Evolutionary conservation across 306 rosid genomes (phyloP).

Genomic region (Casuarina cunninghamiana): DNA sequence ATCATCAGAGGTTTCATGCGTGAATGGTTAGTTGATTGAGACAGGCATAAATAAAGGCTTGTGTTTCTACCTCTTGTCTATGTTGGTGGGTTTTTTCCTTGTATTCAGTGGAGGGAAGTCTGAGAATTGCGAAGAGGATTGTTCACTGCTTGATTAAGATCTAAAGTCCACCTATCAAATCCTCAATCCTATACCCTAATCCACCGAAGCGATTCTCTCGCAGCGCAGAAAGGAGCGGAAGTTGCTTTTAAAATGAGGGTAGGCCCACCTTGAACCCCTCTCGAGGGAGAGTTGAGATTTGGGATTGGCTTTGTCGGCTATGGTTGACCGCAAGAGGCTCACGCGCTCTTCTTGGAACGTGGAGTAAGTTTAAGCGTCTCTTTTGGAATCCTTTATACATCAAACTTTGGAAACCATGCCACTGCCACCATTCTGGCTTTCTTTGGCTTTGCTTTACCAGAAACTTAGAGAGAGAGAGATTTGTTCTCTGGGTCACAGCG

Average conservation of each 20-base stretch:
- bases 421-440: constrained; percentile 38
- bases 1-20: neutral
- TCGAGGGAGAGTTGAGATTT: neutral
- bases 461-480: constrained; percentile 22
- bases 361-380: constrained; percentile 15
- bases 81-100: neutral
- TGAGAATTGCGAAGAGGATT: neutral
- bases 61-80: neutral
- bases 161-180: too few relatives aligned
- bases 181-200: neutral
- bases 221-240: constrained; percentile 9
- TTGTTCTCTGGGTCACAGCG: constrained; percentile 1
- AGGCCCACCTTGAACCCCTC: constrained; percentile 36
- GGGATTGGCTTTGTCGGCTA: constrained; percentile 36
- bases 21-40: too few relatives aligned
- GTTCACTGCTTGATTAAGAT: too few relatives aligned
- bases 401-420: constrained; percentile 40
- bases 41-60: too few relatives aligned
- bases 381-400: constrained; percentile 36
- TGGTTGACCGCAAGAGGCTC: constrained; percentile 36
- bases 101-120: neutral
- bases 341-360: constrained; percentile 47
- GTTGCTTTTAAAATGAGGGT: constrained; percentile 15
- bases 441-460: constrained; percentile 40
- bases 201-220: neutral